Base-by-base conservation (phyloP, 2,329 filamentous ascomycete genomes). In the Colletotrichum falcatum region DNA sequence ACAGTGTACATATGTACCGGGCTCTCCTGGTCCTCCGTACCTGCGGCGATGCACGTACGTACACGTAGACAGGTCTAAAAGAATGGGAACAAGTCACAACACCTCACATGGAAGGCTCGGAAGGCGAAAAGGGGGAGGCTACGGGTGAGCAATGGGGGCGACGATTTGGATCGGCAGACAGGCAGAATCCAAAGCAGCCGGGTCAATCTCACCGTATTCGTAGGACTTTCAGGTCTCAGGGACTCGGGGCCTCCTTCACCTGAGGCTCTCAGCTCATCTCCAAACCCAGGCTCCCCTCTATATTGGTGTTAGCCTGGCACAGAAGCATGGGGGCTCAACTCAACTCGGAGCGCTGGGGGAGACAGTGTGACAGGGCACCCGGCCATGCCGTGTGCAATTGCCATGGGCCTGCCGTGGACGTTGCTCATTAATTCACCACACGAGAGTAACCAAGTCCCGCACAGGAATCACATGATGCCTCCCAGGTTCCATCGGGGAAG, bases 151-250 rank as follows among this genome's bases (percentile, higher is more conserved):
- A 18, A 54, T 26, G 61, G 23, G 23, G 35, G 26, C 46, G 14
- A 28, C 55, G 35, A 67, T 67, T 62, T 67, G 44, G 67, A 70
- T 70, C 67, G 64, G 44, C 67, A 63, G 14, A 18, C 46, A n/a
- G 33, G 64, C 53, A 37, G 42, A 51, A 67, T 39, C 33, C 48
- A 23, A 39, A 37, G 55, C 11, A n/a, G n/a, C 23, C 46, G 26
- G 28, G 39, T 39, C 28, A 39, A 66, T 61, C 30, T 61, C 33
- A 48, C 48, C n/a, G 30, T 33, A 3, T 4, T 7, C 42, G 12
- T 11, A 42, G 23, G 42, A 48, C 58, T 30, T 14, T 23, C 58
- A 48, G 42, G 58, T 48, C 42, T 44, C n/a, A 26, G 46, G 37
- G 37, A 39, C 37, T 39, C 7, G 5, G 14, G 14, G 6, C 39